These are phyloP conservation scores for Aspergillus affinis DNA, from an alignment of 495 filamentous ascomycete genomes.

Conservation along the genomic window DNA sequence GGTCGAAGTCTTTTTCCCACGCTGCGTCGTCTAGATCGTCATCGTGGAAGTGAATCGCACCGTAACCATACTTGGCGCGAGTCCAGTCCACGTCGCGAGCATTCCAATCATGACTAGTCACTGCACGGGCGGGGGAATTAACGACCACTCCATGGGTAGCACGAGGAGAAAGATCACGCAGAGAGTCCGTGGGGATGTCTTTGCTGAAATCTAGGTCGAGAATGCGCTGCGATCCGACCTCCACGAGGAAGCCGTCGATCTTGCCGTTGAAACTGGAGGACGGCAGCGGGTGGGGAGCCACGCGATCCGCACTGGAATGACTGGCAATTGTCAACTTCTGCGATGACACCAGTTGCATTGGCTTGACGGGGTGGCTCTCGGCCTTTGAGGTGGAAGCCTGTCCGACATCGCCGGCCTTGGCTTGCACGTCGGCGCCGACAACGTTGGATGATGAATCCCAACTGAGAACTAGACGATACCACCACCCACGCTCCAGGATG, in stretches of 20 bases:
- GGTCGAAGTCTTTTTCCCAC: background rate
- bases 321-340: background rate
- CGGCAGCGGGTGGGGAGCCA: background rate
- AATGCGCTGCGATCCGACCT: background rate
- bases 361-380: background rate
- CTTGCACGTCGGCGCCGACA: background rate
- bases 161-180: background rate
- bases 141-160: background rate
- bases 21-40: background rate
- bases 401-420: background rate
- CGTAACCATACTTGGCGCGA: constrained; percentile 18
- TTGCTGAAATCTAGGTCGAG: background rate
- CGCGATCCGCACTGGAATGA: background rate
- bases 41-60: constrained; percentile 17
- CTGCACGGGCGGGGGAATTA: constrained; percentile 26
- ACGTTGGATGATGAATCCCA: background rate
- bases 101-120: constrained; percentile 24
- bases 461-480: background rate
- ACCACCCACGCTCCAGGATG: background rate
- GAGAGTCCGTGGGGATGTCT: background rate
- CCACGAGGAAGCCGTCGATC: background rate
- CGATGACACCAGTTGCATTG: background rate
- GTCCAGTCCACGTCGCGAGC: constrained; percentile 13
- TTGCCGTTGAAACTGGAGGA: background rate
- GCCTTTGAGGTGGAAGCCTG: background rate